phyloP scores from a whole-genome alignment of 2,329 filamentous ascomycete species.

The Aspergillus arachidicola region DNA sequence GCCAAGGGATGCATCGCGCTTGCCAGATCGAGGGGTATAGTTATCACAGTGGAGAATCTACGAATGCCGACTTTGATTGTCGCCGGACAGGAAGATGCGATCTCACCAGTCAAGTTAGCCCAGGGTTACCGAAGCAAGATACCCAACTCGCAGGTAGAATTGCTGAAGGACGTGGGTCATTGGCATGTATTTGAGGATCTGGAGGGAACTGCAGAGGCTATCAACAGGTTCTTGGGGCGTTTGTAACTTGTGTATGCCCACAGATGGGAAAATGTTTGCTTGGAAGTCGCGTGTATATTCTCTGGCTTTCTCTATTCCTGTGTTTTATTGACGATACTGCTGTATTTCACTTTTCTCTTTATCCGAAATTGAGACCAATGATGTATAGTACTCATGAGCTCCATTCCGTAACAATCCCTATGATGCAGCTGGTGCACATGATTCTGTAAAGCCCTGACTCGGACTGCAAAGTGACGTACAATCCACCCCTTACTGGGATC shows the following conservation, averaged over 20 bases:
- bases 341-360: neutral
- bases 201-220: conserved; percentile 19
- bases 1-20: conserved; percentile 57
- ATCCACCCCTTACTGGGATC: neutral
- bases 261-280: neutral
- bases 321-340: neutral
- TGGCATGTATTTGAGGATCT: conserved; percentile 56
- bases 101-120: conserved; percentile 29
- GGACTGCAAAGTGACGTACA: neutral
- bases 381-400: neutral
- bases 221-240: neutral
- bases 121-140: conserved; percentile 36
- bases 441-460: neutral
- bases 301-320: neutral
- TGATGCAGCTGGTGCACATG: neutral
- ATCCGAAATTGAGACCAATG: neutral
- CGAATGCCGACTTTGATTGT: conserved; percentile 46
- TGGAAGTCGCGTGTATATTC: neutral
- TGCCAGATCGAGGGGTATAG: conserved; percentile 37
- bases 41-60: conserved; percentile 35
- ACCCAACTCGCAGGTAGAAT: conserved; percentile 25
- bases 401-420: neutral
- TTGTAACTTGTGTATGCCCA: neutral
- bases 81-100: conserved; percentile 51
- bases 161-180: conserved; percentile 49